phyloP scores from a whole-genome alignment of 495 filamentous ascomycete species.

The Daldinia bambusicola region DNA sequence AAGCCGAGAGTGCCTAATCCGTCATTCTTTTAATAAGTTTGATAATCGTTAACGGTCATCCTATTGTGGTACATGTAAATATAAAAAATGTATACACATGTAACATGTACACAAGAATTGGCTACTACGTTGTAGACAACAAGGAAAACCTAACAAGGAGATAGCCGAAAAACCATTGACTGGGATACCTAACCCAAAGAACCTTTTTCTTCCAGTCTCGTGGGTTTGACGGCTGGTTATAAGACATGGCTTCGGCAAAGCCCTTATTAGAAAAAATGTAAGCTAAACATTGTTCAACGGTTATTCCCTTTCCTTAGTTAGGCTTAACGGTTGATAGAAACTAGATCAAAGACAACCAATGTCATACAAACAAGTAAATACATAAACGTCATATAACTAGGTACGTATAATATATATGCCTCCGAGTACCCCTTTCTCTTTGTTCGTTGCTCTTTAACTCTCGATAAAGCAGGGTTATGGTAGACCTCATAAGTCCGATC shows the following conservation, averaged over 20 bases:
- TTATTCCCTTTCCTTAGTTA: background rate
- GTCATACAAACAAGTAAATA: background rate
- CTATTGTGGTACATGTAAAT: background rate
- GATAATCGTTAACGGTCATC: background rate
- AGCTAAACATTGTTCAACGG: background rate
- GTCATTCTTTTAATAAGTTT: too few relatives aligned
- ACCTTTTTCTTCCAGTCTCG: background rate
- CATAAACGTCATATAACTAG: background rate
- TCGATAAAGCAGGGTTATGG: background rate
- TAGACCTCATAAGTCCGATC: background rate
- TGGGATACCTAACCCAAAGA: too few relatives aligned
- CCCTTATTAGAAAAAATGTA: background rate
- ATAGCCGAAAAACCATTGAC: too few relatives aligned
- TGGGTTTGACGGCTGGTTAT: background rate
- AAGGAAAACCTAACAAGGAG: too few relatives aligned
- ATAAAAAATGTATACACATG: too few relatives aligned
- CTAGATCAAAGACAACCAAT: background rate
- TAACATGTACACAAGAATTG: too few relatives aligned
- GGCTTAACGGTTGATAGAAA: background rate
- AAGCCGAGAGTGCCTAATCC: background rate
- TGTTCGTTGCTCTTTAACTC: background rate
- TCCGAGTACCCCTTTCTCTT: background rate
- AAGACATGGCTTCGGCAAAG: background rate
- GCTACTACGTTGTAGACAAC: too few relatives aligned
- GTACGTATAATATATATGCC: background rate